Percentiles rank a stretch among this genome's conserved stretches.
Conservation (phyloP, 257 asterid species). For the Ligustrum vulgare region DNA sequence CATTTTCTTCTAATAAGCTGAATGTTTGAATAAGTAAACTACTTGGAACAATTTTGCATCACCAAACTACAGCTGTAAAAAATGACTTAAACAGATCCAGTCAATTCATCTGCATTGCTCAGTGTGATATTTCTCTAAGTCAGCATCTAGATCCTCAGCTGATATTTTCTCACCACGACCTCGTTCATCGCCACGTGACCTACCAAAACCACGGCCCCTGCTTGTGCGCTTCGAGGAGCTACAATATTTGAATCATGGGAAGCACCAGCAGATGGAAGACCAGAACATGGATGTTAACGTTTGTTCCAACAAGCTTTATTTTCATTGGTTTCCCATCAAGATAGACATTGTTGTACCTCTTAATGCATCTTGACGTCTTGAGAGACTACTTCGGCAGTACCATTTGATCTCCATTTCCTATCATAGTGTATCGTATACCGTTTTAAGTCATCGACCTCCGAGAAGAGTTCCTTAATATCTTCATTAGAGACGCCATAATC, state of each 20-base stretch:
- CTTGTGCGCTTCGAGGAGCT: conserved; percentile 39
- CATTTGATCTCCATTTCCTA: conserved; percentile 48
- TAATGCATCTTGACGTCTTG: conserved; percentile 55
- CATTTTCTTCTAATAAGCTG: conserved; percentile 14
- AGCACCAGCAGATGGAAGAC: conserved; percentile 34
- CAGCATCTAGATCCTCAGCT: conserved; percentile 74
- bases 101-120: conserved; percentile 54
- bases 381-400: conserved; percentile 56
- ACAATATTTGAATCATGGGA: conserved; percentile 35
- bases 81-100: conserved; percentile 1
- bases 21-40: neutral
- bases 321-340: conserved; percentile 75
- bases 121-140: conserved; percentile 60
- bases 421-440: conserved; percentile 47
- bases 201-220: conserved; percentile 48
- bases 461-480: conserved; percentile 54
- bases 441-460: conserved; percentile 47
- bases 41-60: neutral
- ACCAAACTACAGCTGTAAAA: conserved; percentile 4
- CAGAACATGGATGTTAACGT: conserved; percentile 37
- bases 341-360: conserved; percentile 61
- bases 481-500: conserved; percentile 38
- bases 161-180: conserved; percentile 55
- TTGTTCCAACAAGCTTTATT: conserved; percentile 60
- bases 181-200: conserved; percentile 41